Conservation (phyloP, 371 early-diverging fungal genomes). For the Actinomortierella ambigua region DNA sequence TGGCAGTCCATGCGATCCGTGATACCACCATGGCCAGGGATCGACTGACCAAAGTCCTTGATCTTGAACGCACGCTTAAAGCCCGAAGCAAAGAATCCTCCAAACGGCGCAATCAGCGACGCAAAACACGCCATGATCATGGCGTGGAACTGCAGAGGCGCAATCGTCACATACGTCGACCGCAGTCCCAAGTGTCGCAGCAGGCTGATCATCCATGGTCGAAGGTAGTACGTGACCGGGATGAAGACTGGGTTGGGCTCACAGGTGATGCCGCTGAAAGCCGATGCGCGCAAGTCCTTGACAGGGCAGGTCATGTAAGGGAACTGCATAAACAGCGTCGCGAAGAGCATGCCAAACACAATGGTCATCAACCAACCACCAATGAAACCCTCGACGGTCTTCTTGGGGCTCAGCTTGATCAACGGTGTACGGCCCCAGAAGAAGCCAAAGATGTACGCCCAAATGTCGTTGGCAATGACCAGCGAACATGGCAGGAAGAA, state of each 20-base stretch:
- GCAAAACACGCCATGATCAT: constrained; percentile 93
- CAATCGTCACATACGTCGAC: constrained; percentile 53
- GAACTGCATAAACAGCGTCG: constrained; percentile 64
- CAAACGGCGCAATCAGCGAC: constrained; percentile 98
- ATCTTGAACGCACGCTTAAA: constrained; percentile 98
- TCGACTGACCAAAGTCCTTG: constrained; percentile 98
- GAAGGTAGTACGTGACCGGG: constrained; percentile 55
- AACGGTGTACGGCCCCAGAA: constrained; percentile 95
- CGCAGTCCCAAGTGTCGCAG: constrained; percentile 47
- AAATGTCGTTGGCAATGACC: constrained; percentile 98
- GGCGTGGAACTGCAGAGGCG: constrained; percentile 91
- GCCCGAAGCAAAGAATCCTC: constrained; percentile 99
- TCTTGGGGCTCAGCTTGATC: constrained; percentile 96
- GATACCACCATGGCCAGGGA: constrained; percentile 99
- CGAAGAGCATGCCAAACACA: constrained; percentile 80
- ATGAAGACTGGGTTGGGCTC: constrained; percentile 75
- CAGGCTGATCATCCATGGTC: constrained; percentile 50
- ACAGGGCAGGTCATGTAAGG: constrained; percentile 91
- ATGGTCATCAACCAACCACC: constrained; percentile 93
- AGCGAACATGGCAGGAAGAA: constrained; percentile 90
- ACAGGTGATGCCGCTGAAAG: constrained; percentile 60
- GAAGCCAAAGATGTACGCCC: constrained; percentile 97
- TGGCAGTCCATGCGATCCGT: constrained; percentile 99
- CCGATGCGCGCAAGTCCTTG: constrained; percentile 63
- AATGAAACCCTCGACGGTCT: constrained; percentile 99